Percentiles rank a stretch among this genome's conserved stretches.
phyloP scores from a whole-genome alignment of 148 eudicot genomes.

The Bassia scoparia region DNA sequence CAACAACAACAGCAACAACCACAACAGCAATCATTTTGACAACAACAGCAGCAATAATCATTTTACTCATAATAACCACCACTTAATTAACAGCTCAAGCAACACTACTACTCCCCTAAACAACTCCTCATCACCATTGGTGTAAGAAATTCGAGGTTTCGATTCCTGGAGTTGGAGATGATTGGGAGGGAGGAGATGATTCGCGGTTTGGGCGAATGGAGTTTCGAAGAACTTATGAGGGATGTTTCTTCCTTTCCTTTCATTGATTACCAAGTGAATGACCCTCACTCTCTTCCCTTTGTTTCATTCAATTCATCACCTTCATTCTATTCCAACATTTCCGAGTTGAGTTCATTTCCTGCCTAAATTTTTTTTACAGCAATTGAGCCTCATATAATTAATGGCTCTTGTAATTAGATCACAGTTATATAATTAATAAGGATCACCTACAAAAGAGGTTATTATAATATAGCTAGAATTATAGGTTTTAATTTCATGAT shows the following conservation, averaged over 20 bases:
- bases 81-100: slow-evolving; percentile 30
- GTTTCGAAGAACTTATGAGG: slow-evolving; percentile 75
- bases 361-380: neutral
- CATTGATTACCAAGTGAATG: slow-evolving; percentile 53
- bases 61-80: slow-evolving; percentile 34
- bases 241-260: slow-evolving; percentile 58
- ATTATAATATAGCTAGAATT: slow-evolving; percentile 17
- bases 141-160: slow-evolving; percentile 16
- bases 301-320: neutral
- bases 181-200: slow-evolving; percentile 56
- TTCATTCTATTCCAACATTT: neutral
- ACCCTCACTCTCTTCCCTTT: neutral
- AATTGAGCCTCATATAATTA: slow-evolving; percentile 18
- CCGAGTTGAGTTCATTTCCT: neutral
- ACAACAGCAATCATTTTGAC: slow-evolving; percentile 22
- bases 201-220: slow-evolving; percentile 75
- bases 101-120: slow-evolving; percentile 17
- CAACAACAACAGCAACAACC: slow-evolving; percentile 25
- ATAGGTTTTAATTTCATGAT: slow-evolving; percentile 2
- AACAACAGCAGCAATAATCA: slow-evolving; percentile 24
- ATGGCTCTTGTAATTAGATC: slow-evolving; percentile 25
- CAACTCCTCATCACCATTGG: slow-evolving; percentile 31
- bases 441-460: slow-evolving; percentile 18
- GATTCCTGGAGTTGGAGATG: slow-evolving; percentile 25
- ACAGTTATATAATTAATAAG: slow-evolving; percentile 27